phyloP scores from a whole-genome alignment of 2,329 filamentous ascomycete genomes.

The Apiospora saccharicola region DNA sequence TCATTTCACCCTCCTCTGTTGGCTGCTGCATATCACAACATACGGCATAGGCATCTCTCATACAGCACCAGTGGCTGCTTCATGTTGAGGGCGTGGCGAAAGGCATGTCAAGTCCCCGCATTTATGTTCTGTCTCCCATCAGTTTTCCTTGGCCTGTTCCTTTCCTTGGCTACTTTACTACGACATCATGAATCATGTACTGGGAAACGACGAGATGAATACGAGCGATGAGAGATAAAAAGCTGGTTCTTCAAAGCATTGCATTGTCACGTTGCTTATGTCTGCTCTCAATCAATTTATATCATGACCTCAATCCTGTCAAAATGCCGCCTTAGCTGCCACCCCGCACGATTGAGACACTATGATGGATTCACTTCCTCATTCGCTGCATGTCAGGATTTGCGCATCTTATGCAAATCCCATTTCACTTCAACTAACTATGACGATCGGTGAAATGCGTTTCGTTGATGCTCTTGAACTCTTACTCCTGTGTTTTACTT shows the following conservation, averaged over 20 bases:
- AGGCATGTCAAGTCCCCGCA: background rate
- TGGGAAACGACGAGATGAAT: background rate
- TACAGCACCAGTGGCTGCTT: background rate
- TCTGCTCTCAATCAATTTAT: background rate
- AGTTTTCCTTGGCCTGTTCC: background rate
- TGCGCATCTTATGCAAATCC: too few relatives aligned
- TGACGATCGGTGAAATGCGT: too few relatives aligned
- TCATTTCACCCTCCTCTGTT: background rate
- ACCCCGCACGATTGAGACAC: too few relatives aligned
- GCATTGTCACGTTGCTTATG: background rate
- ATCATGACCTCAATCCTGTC: too few relatives aligned
- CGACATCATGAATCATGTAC: background rate
- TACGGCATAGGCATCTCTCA: background rate
- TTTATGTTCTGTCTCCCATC: background rate
- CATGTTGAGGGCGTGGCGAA: background rate
- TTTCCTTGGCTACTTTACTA: background rate
- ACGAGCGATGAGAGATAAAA: too few relatives aligned
- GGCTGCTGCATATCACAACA: background rate
- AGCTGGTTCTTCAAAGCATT: background rate
- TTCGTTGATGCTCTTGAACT: too few relatives aligned
- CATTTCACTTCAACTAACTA: too few relatives aligned
- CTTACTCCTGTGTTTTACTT: too few relatives aligned
- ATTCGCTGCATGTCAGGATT: too few relatives aligned
- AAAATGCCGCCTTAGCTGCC: too few relatives aligned
- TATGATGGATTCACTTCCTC: too few relatives aligned